Percentiles rank a stretch among this genome's conserved stretches.
Evolutionary conservation across 1,284 basidiomycete species (phyloP).

Genomic region (Schizophyllum commune): DNA sequence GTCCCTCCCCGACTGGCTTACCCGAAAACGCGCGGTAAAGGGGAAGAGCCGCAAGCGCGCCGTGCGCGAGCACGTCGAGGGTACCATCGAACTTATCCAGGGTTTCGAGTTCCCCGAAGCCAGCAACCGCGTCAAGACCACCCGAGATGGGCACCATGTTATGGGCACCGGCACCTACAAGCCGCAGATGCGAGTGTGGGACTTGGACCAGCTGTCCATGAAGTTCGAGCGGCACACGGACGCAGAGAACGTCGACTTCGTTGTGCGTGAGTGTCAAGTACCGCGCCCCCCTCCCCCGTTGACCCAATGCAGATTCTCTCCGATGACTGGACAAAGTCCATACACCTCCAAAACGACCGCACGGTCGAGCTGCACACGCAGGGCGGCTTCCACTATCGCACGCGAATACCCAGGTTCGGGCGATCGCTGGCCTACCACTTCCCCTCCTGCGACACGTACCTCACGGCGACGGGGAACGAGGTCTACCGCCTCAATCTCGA

Average conservation of each 20-base stretch:
- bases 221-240: constrained; percentile 98
- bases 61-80: constrained; percentile 62
- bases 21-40: constrained; percentile 54
- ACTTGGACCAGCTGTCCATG: constrained; percentile 85
- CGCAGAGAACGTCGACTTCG: constrained; percentile 96
- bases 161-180: constrained; percentile 98
- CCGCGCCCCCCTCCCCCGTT: not conserved
- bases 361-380: constrained; percentile 93
- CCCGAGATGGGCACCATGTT: constrained; percentile 86
- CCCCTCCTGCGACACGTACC: constrained; percentile 74
- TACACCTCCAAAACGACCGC: constrained; percentile 95
- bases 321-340: constrained; percentile 98
- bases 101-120: constrained; percentile 98
- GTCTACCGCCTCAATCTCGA: constrained; percentile 94
- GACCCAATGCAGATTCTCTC: constrained; percentile 70
- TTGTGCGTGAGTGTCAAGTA: constrained; percentile 64
- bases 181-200: constrained; percentile 95
- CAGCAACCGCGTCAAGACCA: constrained; percentile 86
- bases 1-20: constrained; percentile 85
- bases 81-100: constrained; percentile 83
- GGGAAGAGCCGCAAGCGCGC: constrained; percentile 55
- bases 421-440: constrained; percentile 88
- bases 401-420: constrained; percentile 92
- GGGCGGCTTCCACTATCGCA: constrained; percentile 86
- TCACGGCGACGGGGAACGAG: constrained; percentile 76